A percentile compares a stretch with the other conserved stretches of the same genome.
phyloP scores from a whole-genome alignment of 768 basidiomycete species.

The Kwoniella dejecticola region DNA sequence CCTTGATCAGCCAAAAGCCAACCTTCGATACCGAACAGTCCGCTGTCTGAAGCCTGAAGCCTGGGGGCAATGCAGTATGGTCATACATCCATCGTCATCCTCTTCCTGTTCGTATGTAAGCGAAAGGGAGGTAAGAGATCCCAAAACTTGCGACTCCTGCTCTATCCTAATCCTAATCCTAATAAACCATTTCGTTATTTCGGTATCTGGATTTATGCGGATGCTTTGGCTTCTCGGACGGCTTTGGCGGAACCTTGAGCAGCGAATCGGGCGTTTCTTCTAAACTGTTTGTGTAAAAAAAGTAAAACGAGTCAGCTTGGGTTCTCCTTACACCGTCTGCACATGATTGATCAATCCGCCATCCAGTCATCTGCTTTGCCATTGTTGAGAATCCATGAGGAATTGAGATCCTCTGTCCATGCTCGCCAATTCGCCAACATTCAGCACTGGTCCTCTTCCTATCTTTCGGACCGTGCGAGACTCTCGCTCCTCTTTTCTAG shows the following conservation, averaged over 20 bases:
- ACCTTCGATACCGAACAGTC: too few species aligned
- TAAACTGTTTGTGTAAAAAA: conserved; percentile 43
- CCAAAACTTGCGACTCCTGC: too few species aligned
- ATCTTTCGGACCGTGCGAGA: too few species aligned
- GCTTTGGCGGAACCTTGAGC: conserved; percentile 53
- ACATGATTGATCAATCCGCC: not conserved
- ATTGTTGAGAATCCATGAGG: not conserved
- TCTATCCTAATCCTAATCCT: not conserved
- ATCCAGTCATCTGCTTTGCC: not conserved
- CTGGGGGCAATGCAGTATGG: not conserved
- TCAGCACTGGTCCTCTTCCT: too few species aligned
- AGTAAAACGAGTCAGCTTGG: not conserved
- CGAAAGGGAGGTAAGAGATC: not conserved
- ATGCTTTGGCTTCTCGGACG: conserved; percentile 42
- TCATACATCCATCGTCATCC: conserved; percentile 7
- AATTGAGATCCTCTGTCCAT: too few species aligned
- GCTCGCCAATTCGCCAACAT: too few species aligned
- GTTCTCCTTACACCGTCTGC: not conserved
- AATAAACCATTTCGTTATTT: conserved; percentile 5
- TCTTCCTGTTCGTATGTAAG: not conserved
- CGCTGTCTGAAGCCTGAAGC: too few species aligned
- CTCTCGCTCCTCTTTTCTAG: too few species aligned
- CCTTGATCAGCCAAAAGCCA: too few species aligned
- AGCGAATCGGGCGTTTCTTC: conserved; percentile 55
- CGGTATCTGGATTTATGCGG: conserved; percentile 15